Base-by-base conservation (phyloP, 441 rosid species). In the Brassica balearica region DNA sequence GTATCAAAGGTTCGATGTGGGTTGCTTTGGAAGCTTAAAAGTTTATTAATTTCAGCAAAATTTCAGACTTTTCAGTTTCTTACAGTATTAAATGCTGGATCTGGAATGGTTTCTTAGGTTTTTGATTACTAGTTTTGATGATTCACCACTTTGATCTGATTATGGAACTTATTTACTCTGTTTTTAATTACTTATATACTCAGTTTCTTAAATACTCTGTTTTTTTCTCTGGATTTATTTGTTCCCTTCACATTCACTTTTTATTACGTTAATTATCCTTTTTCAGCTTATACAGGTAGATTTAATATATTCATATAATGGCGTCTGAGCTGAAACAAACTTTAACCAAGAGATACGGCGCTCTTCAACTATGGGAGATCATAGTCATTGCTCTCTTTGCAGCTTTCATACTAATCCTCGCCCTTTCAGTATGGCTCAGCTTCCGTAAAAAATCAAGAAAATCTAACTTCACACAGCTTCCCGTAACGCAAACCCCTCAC, bases 341-440 rank as follows among this genome's bases (percentile, higher is more conserved):
- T 59, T 80, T 95, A 73, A 90, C 89, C 20, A 85, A 88, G 79
- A 85, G 86, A 75, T 84, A 87, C 75, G 77, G 88, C 51, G 85
- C 86, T 68, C 79, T 95, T 36, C 75, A 93, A 83, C 82, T 92
- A 60, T 95, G 99, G 99, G 91, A 87, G 63, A 77, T 92, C 79
- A 84, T 95, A 64, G 90, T 87, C 20, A 86, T 91, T 66, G 85
- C 84, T 76, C 84, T 95, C 8, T 93, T 80, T 73, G 80, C 92
- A 69, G 80, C 81, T 22, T 89, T 93, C 77, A 82, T 83, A 12
- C 65, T 86, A 14, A 85, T 92, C 77, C 90, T 95, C n/a, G 85
- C 76, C 77, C 65, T 95, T 71, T 92, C 98, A 3, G 65, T 88
- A 8, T 93, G 99, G 88, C 85, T 92, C 34, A 88, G 88, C 67